Base-by-base conservation (phyloP, 2,329 filamentous ascomycete species). In the Penicillium vulpinum region DNA sequence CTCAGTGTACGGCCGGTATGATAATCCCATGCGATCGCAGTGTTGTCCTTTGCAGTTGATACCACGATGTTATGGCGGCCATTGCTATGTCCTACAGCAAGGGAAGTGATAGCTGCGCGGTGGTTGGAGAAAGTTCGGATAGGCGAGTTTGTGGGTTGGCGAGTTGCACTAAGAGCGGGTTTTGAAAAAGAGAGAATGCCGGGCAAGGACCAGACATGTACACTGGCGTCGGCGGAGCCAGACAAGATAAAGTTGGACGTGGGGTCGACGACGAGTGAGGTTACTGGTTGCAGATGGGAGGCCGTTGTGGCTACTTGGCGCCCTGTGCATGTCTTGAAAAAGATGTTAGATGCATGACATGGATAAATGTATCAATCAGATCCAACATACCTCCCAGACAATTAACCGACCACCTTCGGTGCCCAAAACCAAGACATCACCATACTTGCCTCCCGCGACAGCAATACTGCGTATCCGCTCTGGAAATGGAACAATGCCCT, bases 1-100 rank as follows among this genome's bases (percentile, higher is more conserved):
- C 92, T 86, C 56, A 97, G 78, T 11, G 88, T 80, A 58, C 85
- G 84, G 38, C 91, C 91, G 0, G 86, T 90, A 60, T 87, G 85
- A 71, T 95, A 95, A 75, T 97, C 92, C 94, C 94, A 99, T 58
- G 96, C 81, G 67, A 96, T 88, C 65, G 91, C 91, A 8, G 91
- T 94, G 75, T 90, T 92, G 77, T 97, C 94, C 66, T 85, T 87
- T 62, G 91, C 91, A 7, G 88, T 85, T 3, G 93, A 95, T 21
- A 97, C 83, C 57, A 89, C 92, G 59, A 97, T 86, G 72, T 90
- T 93, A 57, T 88, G 88, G 66, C 87, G 85, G 70, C 85, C 88
- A 58, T 82, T 79, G 69, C 88, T 88, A 68, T 90, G 86, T 18
- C 89, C 88, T 53, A 83, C 73, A 10, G 74, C 75, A n/a, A 87